Evolutionary conservation across 2,329 filamentous ascomycete species (phyloP).

Genomic region (Didymella pinodella): DNA sequence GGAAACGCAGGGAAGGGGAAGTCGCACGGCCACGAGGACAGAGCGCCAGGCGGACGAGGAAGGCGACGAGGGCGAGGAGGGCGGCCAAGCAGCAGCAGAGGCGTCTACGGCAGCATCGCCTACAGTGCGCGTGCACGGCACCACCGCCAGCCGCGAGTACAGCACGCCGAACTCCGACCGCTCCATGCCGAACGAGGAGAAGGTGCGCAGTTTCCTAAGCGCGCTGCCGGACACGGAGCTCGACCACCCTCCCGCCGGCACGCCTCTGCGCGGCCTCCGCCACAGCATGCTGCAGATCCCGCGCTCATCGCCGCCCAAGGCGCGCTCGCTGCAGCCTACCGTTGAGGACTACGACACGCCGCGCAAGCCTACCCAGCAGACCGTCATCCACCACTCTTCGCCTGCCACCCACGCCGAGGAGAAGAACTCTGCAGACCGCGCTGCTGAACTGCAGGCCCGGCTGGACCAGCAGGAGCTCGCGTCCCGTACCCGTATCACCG

Average conservation of each 20-base stretch:
- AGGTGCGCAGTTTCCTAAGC: conserved; percentile 49
- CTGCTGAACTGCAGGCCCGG: conserved; percentile 37
- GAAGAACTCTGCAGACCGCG: conserved; percentile 26
- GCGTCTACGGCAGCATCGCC: conserved; percentile 24
- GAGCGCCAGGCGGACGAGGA: conserved; percentile 26
- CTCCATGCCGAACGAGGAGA: conserved; percentile 51
- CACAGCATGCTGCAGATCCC: conserved; percentile 42
- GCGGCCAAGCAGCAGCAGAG: conserved; percentile 24
- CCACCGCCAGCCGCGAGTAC: conserved; percentile 30
- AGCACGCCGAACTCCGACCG: conserved; percentile 38
- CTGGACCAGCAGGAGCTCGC: conserved; percentile 40
- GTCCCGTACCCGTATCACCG: conserved; percentile 42
- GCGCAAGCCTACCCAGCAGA: conserved; percentile 47
- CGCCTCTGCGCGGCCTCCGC: conserved; percentile 36
- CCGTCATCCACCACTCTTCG: conserved; percentile 43
- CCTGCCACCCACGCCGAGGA: conserved; percentile 25
- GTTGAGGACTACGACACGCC: conserved; percentile 50
- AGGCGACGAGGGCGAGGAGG: no score
- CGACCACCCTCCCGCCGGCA: conserved; percentile 37
- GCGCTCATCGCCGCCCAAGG: conserved; percentile 35
- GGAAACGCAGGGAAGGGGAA: conserved; percentile 32
- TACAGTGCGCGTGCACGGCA: conserved; percentile 37
- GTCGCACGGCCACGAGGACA: conserved; percentile 26
- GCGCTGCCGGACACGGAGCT: conserved; percentile 49
- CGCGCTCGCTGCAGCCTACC: conserved; percentile 45